These are phyloP conservation scores for Phytophthora chlamydospora DNA, from an alignment of 352 stramenopile genomes.

Conservation along the genomic window DNA sequence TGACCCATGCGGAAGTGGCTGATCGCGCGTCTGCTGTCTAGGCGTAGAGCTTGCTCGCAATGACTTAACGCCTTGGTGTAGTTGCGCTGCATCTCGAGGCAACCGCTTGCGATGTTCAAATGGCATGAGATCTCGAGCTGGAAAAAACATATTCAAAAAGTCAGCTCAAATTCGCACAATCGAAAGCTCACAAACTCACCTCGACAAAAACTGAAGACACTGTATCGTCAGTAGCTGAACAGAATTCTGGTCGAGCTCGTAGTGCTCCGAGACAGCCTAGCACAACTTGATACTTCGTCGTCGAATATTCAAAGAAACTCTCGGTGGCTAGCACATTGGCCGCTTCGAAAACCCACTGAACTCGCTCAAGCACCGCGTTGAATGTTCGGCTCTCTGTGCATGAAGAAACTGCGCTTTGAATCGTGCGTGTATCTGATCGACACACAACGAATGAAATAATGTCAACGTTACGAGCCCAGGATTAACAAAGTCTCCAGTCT, in stretches of 20 bases:
- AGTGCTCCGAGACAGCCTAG: conserved; percentile 41
- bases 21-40: conserved; percentile 40
- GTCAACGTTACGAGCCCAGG: not conserved
- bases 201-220: conserved; percentile 22
- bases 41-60: conserved; percentile 48
- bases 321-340: conserved; percentile 69
- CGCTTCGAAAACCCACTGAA: conserved; percentile 51
- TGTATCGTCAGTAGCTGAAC: conserved; percentile 7
- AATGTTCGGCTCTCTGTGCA: conserved; percentile 20
- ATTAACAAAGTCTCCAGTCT: not conserved
- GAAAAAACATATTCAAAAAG: not conserved
- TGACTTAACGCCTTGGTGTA: conserved; percentile 41
- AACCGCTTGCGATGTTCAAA: conserved; percentile 68
- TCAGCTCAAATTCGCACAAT: conserved; percentile 1
- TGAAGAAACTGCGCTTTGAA: conserved; percentile 13
- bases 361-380: conserved; percentile 28
- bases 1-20: conserved; percentile 61
- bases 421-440: conserved; percentile 19
- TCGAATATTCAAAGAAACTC: conserved; percentile 70
- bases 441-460: not conserved
- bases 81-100: conserved; percentile 69
- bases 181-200: conserved; percentile 12
- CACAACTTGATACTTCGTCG: conserved; percentile 56
- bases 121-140: conserved; percentile 59
- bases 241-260: conserved; percentile 20